Evolutionary conservation across 768 basidiomycete species (phyloP).

Genomic region (Suillus hirtellus): DNA sequence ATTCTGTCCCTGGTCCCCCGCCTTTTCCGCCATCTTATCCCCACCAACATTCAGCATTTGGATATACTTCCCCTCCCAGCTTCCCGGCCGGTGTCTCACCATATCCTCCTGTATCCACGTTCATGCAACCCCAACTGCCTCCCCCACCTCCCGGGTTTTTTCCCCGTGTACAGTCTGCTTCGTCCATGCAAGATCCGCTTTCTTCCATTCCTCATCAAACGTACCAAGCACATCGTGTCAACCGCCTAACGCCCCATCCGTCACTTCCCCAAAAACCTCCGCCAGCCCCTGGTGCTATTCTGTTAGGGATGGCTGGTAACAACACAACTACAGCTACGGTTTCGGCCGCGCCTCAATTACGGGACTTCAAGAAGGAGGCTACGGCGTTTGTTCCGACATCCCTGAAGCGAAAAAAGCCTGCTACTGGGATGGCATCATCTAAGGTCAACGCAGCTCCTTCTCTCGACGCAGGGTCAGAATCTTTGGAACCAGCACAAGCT

Average conservation of each 20-base stretch:
- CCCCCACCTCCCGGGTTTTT: constrained; percentile 69
- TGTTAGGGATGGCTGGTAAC: constrained; percentile 33
- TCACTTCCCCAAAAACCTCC: constrained; percentile 45
- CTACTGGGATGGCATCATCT: constrained; percentile 34
- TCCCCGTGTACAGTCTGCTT: constrained; percentile 49
- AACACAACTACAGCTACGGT: constrained; percentile 63
- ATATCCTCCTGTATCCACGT: constrained; percentile 30
- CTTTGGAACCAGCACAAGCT: constrained; percentile 29
- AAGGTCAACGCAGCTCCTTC: constrained; percentile 68
- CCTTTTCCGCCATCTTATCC: constrained; percentile 17
- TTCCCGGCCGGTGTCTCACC: constrained; percentile 27
- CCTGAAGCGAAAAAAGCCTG: constrained; percentile 70
- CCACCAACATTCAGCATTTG: constrained; percentile 23
- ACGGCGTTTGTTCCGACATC: constrained; percentile 87
- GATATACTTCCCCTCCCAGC: constrained; percentile 10
- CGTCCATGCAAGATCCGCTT: constrained; percentile 73
- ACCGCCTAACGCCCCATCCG: constrained; percentile 40
- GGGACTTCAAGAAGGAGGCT: constrained; percentile 93
- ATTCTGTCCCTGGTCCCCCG: constrained; percentile 18
- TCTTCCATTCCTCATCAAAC: constrained; percentile 76
- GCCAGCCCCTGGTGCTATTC: constrained; percentile 36
- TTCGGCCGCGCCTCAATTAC: constrained; percentile 81
- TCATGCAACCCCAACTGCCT: constrained; percentile 23
- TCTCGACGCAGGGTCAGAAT: constrained; percentile 36
- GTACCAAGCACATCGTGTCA: constrained; percentile 69